Evolutionary conservation across 257 asterid genomes (phyloP).

Genomic region (Nemophila menziesii): DNA sequence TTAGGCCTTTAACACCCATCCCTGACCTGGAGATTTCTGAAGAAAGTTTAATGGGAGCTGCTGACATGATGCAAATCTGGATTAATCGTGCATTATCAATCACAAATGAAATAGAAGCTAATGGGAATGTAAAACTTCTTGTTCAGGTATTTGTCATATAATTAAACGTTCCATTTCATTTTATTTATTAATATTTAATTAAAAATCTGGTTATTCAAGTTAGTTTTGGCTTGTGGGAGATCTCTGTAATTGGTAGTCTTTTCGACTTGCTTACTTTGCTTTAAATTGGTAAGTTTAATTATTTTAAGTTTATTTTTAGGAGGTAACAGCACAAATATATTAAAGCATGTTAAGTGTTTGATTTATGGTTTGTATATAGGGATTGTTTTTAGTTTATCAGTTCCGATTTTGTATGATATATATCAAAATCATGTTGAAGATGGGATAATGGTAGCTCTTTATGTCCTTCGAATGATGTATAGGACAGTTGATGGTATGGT

Average conservation of each 20-base stretch:
- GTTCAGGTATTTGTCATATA: slow-evolving; percentile 37
- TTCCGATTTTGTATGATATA: no score
- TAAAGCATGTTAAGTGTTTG: slow-evolving; percentile 1
- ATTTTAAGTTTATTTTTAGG: no score
- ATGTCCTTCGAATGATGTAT: slow-evolving; percentile 34
- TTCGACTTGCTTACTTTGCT: no score
- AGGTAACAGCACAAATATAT: no score
- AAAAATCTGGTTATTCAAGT: slow-evolving; percentile 37
- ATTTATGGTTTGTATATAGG: slow-evolving; percentile 34
- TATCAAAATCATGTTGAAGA: slow-evolving; percentile 68
- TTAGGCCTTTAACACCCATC: slow-evolving; percentile 88
- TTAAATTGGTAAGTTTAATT: slow-evolving; percentile 47
- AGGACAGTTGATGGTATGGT: no score
- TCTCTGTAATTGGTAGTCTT: slow-evolving; percentile 69
- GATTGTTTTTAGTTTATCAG: slow-evolving; percentile 53
- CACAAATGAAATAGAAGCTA: slow-evolving; percentile 59
- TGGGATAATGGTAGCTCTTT: slow-evolving; percentile 37
- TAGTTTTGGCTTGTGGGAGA: slow-evolving; percentile 44
- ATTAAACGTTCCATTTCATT: slow-evolving; percentile 7
- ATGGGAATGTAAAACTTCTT: slow-evolving; percentile 55
- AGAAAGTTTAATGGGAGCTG: slow-evolving; percentile 51
- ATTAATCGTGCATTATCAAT: slow-evolving; percentile 45
- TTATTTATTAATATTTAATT: slow-evolving; percentile 8
- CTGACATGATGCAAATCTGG: slow-evolving; percentile 64
- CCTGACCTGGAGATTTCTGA: slow-evolving; percentile 78